A percentile compares a stretch with the other conserved stretches of the same genome.
These are phyloP conservation scores for Psidium friedrichsthalianum DNA, from an alignment of 345 rosid genomes.

Conservation along the genomic window DNA sequence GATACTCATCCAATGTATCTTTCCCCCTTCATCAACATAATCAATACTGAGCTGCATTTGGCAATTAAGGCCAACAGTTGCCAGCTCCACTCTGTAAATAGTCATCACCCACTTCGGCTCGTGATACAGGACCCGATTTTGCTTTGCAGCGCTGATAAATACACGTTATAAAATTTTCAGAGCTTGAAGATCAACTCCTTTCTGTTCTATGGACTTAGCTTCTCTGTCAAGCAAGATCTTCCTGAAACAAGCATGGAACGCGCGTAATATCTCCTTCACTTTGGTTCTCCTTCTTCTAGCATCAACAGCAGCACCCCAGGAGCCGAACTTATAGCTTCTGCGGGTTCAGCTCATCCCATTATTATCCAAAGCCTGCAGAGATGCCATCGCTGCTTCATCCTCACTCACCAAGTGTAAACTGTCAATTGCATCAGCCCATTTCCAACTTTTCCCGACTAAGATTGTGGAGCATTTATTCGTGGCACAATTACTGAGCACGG, in stretches of 20 bases:
- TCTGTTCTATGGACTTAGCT: conserved; percentile 24
- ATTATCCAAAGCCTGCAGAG: background rate
- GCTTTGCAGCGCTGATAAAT: conserved; percentile 23
- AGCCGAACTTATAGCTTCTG: background rate
- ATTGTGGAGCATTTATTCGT: background rate
- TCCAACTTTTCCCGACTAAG: background rate
- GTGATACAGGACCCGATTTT: conserved; percentile 57
- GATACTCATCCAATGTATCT: conserved; percentile 44
- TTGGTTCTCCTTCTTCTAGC: conserved; percentile 17
- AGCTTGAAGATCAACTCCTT: conserved; percentile 52
- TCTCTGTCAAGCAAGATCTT: conserved; percentile 66
- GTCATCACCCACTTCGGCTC: conserved; percentile 69
- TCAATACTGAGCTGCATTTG: conserved; percentile 64
- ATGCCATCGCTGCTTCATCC: background rate
- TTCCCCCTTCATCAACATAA: conserved; percentile 24
- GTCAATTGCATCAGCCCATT: background rate
- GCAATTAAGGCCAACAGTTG: conserved; percentile 61
- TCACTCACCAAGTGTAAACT: background rate
- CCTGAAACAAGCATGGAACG: conserved; percentile 48
- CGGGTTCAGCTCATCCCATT: background rate
- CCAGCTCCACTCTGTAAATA: conserved; percentile 59
- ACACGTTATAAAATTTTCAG: conserved; percentile 36
- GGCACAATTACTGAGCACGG: background rate
- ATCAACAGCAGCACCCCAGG: background rate
- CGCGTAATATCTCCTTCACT: conserved; percentile 66